phyloP scores from a whole-genome alignment of 768 basidiomycete genomes.

The Suillus spraguei region DNA sequence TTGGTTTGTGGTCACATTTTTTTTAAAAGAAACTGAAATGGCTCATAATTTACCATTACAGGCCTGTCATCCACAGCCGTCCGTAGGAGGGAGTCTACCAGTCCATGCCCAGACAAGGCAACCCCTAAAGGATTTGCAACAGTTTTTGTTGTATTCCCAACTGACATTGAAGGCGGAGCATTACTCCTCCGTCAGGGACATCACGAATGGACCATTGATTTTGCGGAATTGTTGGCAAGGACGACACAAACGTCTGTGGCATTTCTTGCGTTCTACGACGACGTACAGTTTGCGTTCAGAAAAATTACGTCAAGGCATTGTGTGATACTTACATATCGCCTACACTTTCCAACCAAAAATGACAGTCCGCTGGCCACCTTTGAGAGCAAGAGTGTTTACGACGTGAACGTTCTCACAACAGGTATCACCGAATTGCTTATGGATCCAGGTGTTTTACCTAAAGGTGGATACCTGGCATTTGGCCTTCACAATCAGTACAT shows the following conservation, averaged over 20 bases:
- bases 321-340: constrained; percentile 48
- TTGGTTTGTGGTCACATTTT: not conserved
- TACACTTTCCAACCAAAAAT: constrained; percentile 36
- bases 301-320: constrained; percentile 43
- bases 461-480: constrained; percentile 44
- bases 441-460: constrained; percentile 37
- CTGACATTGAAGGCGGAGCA: constrained; percentile 45
- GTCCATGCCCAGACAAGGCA: constrained; percentile 35
- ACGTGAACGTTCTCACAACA: not conserved
- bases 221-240: constrained; percentile 25
- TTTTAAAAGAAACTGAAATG: not conserved
- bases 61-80: not conserved
- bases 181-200: constrained; percentile 39
- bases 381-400: not conserved
- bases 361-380: constrained; percentile 34
- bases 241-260: constrained; percentile 23
- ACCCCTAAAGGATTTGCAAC: constrained; percentile 52
- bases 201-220: constrained; percentile 42
- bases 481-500: constrained; percentile 42
- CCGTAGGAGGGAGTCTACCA: not conserved
- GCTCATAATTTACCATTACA: not conserved
- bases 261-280: constrained; percentile 47
- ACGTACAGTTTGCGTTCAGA: constrained; percentile 47
- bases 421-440: constrained; percentile 28
- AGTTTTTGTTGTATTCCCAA: constrained; percentile 52